Evolutionary conservation across 2,329 filamentous ascomycete species (phyloP), one percentile per base, ranked within the genome.

Genomic region (Microcyclospora tardicrescens): DNA sequence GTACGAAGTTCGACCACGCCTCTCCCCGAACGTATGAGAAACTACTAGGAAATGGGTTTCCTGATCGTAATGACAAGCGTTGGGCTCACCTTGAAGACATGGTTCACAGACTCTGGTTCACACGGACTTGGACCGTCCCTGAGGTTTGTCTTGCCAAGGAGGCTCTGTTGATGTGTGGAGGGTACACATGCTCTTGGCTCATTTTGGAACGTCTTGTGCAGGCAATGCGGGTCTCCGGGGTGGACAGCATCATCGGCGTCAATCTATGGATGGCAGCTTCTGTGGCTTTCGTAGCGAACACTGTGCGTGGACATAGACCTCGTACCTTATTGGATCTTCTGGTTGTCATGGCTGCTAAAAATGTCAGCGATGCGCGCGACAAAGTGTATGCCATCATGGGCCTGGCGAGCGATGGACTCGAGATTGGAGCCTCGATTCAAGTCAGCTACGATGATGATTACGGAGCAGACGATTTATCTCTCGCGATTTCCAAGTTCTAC

Each of bases 361-460:
- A 24, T 24, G 19, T 8, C 19, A 24, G 19, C 8, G 19, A 24
- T 24, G 19, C 19, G 19, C 19, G 3, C 36, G 36, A 38, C 28
- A 38, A 33, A 33, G 36, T 38, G 24, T 38, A 33, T 16, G 28
- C 9, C 30, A 15, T 38, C 9, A 2, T 38, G 5, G 30, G 36
- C 10, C 10, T 38, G 15, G 36, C 36, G 12, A 37, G 14, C n/a
- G 24, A 37, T 30, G 10, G n/a, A 15, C 6, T 31, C 5, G 31
- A 29, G 24, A 14, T 24, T 8, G 19, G 8, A 24, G 10, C 10
- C 12, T 37, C 16, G n/a, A 33, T 24, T 8, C 19, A 24, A 24
- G 19, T 24, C 19, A 24, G 19, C 19, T 24, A 24, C 19, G 8
- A 24, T 4, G 19, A 24, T 24, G 19, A 24, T 24, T 24, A 24